These are phyloP conservation scores for Fusarium succisae DNA, from an alignment of 2,329 filamentous ascomycete genomes.

Conservation along the genomic window DNA sequence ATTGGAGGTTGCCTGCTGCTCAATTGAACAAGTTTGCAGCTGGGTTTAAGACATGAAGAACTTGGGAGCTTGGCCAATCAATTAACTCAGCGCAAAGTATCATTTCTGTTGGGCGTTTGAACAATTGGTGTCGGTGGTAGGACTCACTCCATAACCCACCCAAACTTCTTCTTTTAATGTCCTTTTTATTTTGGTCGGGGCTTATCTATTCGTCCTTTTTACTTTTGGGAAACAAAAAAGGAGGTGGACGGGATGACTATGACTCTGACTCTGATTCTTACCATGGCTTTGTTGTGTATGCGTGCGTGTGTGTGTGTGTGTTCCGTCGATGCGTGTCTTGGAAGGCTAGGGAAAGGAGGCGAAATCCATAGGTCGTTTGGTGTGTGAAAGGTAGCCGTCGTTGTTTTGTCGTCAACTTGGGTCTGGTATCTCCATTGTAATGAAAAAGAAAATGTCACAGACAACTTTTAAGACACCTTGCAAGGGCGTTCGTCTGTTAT, in stretches of 20 bases:
- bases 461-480: slow-evolving; percentile 23
- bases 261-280: background rate
- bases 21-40: slow-evolving; percentile 11
- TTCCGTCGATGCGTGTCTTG: slow-evolving; percentile 22
- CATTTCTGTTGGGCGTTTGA: slow-evolving; percentile 14
- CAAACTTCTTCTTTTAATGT: slow-evolving; percentile 37
- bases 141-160: slow-evolving; percentile 4
- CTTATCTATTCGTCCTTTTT: slow-evolving; percentile 40
- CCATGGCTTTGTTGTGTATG: slow-evolving; percentile 25
- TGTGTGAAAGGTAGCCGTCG: slow-evolving; percentile 39
- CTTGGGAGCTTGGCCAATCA: slow-evolving; percentile 22
- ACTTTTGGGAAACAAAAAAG: slow-evolving; percentile 40
- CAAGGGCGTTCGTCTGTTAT: slow-evolving; percentile 18
- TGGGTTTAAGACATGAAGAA: background rate
- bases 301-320: slow-evolving; percentile 29
- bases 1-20: slow-evolving; percentile 17
- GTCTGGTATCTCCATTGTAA: slow-evolving; percentile 42
- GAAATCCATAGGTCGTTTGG: slow-evolving; percentile 33
- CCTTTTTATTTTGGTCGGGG: slow-evolving; percentile 40
- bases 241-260: slow-evolving; percentile 29
- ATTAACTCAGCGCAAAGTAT: slow-evolving; percentile 7
- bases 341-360: slow-evolving; percentile 18
- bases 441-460: slow-evolving; percentile 38
- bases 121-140: slow-evolving; percentile 23
- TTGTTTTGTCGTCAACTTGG: slow-evolving; percentile 35